Conservation (phyloP, 2,329 filamentous ascomycete species). For the Aspergillus unguis region DNA sequence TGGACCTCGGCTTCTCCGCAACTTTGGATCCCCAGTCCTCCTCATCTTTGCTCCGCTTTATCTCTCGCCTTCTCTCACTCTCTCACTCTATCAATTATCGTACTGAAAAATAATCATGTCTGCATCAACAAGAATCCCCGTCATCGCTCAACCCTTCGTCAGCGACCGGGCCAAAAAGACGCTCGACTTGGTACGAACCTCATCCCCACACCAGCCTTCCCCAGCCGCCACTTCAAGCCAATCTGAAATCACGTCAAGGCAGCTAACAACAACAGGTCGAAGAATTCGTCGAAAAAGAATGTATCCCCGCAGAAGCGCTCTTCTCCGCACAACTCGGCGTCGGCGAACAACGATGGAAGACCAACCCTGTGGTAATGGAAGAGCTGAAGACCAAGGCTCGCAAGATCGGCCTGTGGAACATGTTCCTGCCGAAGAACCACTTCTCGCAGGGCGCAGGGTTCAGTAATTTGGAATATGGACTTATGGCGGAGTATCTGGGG, state of each 20-base stretch:
- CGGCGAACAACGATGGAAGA: conserved; percentile 72
- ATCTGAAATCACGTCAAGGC: not conserved
- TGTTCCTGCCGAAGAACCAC: conserved; percentile 93
- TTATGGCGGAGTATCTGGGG: conserved; percentile 95
- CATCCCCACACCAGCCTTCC: conserved; percentile 11
- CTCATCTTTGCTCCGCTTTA: not conserved
- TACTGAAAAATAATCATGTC: conserved; percentile 41
- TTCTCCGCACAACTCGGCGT: conserved; percentile 75
- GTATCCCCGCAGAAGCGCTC: conserved; percentile 77
- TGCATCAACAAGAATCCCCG: conserved; percentile 53
- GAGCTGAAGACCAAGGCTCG: conserved; percentile 81
- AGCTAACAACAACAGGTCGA: conserved; percentile 59
- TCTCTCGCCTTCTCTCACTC: not conserved
- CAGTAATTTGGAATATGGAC: conserved; percentile 91
- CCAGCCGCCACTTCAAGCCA: not conserved
- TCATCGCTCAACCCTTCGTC: conserved; percentile 62
- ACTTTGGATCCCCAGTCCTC: conserved; percentile 6
- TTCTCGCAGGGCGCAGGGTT: conserved; percentile 95
- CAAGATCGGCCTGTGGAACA: conserved; percentile 89
- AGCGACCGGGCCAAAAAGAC: conserved; percentile 82
- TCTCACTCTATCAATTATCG: not conserved
- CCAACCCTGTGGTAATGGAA: conserved; percentile 77
- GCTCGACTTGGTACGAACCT: conserved; percentile 62
- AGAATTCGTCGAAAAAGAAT: conserved; percentile 97
- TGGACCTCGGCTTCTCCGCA: conserved; percentile 23